Percentiles rank a stretch among this genome's conserved stretches.
Evolutionary conservation across 768 basidiomycete species (phyloP).

Genomic region (Tylopilus felleus): DNA sequence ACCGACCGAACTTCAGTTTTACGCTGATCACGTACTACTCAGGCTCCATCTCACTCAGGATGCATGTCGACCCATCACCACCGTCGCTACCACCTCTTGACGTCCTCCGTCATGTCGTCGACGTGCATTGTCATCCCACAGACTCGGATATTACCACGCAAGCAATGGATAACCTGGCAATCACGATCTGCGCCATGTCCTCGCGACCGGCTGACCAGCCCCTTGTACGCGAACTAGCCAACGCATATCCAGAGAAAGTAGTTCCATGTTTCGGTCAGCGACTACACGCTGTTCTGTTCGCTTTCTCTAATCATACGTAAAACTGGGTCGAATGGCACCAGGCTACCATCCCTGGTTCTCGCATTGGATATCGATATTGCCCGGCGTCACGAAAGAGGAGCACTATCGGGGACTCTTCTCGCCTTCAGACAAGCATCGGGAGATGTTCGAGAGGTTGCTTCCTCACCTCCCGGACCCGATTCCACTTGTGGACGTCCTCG

Average conservation of each 20-base stretch:
- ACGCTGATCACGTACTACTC: background rate
- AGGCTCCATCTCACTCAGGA: too few species aligned
- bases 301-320: slow-evolving; percentile 8
- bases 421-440: slow-evolving; percentile 30
- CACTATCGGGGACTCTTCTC: slow-evolving; percentile 80
- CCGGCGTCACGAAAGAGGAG: slow-evolving; percentile 49
- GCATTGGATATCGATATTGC: slow-evolving; percentile 61
- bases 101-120: slow-evolving; percentile 69
- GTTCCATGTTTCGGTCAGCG: slow-evolving; percentile 86
- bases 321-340: slow-evolving; percentile 29
- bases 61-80: background rate
- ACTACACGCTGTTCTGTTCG: slow-evolving; percentile 7
- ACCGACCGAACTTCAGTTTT: background rate
- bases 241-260: slow-evolving; percentile 58
- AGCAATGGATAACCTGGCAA: slow-evolving; percentile 53
- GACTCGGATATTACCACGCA: slow-evolving; percentile 54
- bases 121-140: slow-evolving; percentile 92
- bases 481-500: slow-evolving; percentile 54
- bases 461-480: slow-evolving; percentile 69
- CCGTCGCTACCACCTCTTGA: slow-evolving; percentile 24
- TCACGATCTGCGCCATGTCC: slow-evolving; percentile 85
- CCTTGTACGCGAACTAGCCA: slow-evolving; percentile 65
- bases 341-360: slow-evolving; percentile 96
- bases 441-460: slow-evolving; percentile 56
- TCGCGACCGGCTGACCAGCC: slow-evolving; percentile 63